Base-by-base conservation (phyloP, 75 land plant species). In the Adiantum capillusveneris region DNA sequence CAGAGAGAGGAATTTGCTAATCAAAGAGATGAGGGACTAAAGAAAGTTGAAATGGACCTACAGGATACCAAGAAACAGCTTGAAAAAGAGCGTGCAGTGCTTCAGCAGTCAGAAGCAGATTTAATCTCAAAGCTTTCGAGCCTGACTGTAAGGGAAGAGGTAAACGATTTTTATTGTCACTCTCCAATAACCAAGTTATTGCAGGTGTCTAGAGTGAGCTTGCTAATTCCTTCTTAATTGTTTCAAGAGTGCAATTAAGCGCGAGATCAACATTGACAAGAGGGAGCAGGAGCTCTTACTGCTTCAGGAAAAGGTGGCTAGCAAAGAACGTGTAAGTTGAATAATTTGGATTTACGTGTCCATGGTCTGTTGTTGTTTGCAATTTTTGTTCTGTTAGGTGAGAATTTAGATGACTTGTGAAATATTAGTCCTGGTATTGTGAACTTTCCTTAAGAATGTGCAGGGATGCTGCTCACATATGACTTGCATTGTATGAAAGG, bases 71-170 rank as follows among this genome's bases (percentile, higher is more conserved):
- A 68, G 62, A 39, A 31, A 17, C 63, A 44, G 12, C 19, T 86
- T 7, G 82, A 79, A 27, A 74, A 79, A 42, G 85, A 90, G 42
- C 65, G 25, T 0, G 27, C 48, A 45, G 70, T 64, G 25, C 13
- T 86, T 1, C 66, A 75, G 57, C 84, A 81, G 52, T 74, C 76
- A 56, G 83, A 69, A 49, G 58, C 66, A 11, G 81, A 73, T 17
- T 51, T 81, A 37, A 72, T 76, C 13, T 54, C 62, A 18, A 60
- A 52, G 26, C 30, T 59, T 21, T 34, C 75, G 30, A 63, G 82
- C 48, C 36, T 95, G 28, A 52, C 64, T 24, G 60, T 69, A 25
- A 86, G 86, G 73, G 96, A 95, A 63, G 82, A 84, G 91, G 98
- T 78, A 21, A 18, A 16, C 20, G 13, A 21, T 41, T 24, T 80